Conservation (phyloP, 495 filamentous ascomycete genomes). For the Rhizodiscina lignyota region DNA sequence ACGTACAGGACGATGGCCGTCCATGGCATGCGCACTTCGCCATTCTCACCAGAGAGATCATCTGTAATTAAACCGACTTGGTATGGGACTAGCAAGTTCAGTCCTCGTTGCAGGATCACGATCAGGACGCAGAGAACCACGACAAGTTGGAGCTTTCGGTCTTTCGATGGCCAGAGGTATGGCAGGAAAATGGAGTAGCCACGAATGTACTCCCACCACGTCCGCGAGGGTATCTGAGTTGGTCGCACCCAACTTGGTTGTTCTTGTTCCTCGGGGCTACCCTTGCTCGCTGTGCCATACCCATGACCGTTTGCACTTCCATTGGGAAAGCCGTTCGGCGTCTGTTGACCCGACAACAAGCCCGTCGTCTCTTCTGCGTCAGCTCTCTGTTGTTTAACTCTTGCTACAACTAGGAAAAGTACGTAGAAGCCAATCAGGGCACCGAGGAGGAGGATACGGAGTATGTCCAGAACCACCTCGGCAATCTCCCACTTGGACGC, state of each 20-base stretch:
- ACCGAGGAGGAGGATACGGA: conserved; percentile 43
- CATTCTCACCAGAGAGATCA: conserved; percentile 37
- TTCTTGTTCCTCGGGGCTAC: conserved; percentile 9
- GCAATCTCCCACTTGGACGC: conserved; percentile 49
- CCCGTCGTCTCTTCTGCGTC: conserved; percentile 32
- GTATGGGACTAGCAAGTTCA: conserved; percentile 67
- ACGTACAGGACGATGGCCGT: conserved; percentile 61
- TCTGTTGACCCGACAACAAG: conserved; percentile 25
- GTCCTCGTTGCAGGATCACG: conserved; percentile 53
- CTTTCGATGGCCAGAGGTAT: conserved; percentile 81
- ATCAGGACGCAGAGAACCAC: conserved; percentile 69
- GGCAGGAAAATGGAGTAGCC: conserved; percentile 84
- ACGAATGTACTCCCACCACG: conserved; percentile 80
- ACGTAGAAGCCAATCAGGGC: conserved; percentile 42
- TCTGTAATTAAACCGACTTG: conserved; percentile 62
- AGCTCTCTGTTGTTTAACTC: conserved; percentile 10
- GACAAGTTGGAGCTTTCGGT: conserved; percentile 49
- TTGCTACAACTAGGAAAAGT: conserved; percentile 27
- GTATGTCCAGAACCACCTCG: conserved; percentile 39
- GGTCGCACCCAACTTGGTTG: conserved; percentile 48
- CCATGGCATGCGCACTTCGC: conserved; percentile 41
- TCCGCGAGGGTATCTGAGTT: conserved; percentile 46
- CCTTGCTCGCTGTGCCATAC: conserved; percentile 31
- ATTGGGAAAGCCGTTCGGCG: conserved; percentile 27
- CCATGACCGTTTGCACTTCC: conserved; percentile 25